phyloP scores from a whole-genome alignment of 306 rosid genomes.

The Trifolium repens region DNA sequence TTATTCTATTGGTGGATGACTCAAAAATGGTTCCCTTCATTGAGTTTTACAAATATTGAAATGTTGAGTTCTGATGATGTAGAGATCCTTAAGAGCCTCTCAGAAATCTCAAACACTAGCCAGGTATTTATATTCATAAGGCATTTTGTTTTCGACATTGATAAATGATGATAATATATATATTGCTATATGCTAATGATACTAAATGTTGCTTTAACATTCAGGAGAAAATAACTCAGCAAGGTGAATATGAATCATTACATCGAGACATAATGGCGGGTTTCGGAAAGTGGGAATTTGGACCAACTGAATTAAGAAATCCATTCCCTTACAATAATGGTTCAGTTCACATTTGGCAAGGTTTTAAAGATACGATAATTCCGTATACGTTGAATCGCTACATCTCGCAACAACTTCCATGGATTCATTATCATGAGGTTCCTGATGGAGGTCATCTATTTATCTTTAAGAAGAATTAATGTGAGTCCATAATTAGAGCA shows the following conservation, averaged over 20 bases:
- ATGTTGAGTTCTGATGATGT: conserved; percentile 50
- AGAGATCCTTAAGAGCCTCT: conserved; percentile 47
- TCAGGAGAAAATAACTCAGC: conserved; percentile 66
- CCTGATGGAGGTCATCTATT: conserved; percentile 64
- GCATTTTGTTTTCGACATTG: background rate
- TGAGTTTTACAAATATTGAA: conserved; percentile 40
- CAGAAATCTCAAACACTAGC: conserved; percentile 40
- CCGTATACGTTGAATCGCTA: conserved; percentile 56
- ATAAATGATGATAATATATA: background rate
- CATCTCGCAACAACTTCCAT: conserved; percentile 60
- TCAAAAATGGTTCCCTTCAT: conserved; percentile 72
- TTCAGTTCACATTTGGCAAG: conserved; percentile 80
- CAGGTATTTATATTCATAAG: conserved; percentile 46
- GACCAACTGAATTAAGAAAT: conserved; percentile 51
- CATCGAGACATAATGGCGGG: conserved; percentile 58
- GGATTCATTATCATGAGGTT: conserved; percentile 87
- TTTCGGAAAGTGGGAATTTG: conserved; percentile 72
- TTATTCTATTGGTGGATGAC: conserved; percentile 82
- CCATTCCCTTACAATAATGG: conserved; percentile 62
- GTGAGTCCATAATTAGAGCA: conserved; percentile 60
- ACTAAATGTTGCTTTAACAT: background rate
- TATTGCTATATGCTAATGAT: background rate
- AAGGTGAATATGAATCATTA: conserved; percentile 72
- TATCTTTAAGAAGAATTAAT: conserved; percentile 37
- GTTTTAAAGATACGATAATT: conserved; percentile 59